Evolutionary conservation across 345 rosid genomes (phyloP), one percentile per base, ranked within the genome.

Genomic region (Rhodomyrtus tomentosa): DNA sequence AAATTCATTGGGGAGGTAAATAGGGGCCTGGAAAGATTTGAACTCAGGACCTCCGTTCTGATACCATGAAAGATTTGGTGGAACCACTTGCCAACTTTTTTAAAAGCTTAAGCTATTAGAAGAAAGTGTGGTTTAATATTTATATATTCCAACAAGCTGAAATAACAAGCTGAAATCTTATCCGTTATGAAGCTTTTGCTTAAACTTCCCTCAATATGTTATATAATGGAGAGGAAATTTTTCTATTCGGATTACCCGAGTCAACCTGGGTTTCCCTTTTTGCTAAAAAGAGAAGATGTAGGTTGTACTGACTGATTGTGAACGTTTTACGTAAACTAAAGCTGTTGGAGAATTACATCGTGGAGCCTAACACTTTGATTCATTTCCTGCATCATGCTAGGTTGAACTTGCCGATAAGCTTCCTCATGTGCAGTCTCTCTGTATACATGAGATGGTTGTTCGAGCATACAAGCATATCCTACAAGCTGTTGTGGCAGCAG

Each of bases 361-460:
- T n/a, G 58, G 21, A 24, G 51, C 53, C 79, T 85, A 80, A 80
- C 74, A 27, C 68, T 58, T 22, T 2, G 8, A 42, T 55, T 36
- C 5, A 12, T 87, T 73, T 55, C 50, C 55, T 84, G 73, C 38
- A 16, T 87, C 53, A 42, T 85, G 86, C 80, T 90, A 96, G 99
- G 98, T 94, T 84, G 98, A 94, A 87, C 92, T 96, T 81, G 98
- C 98, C 82, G 99, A 94, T 55, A 96, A 93, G 87, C 95, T 96
- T 82, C 98, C 99, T 86, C 99, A 96, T 86, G 97, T 96, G 88
- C 96, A 94, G 89, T 95, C 95, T 25, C 95, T 96, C 89, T 96
- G 99, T 87, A 89, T 93, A 58, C 98, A 94, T 88, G 99, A 96
- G 92, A 95, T 96, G 98, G 91, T 96, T 86, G 92, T 95, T 88